Percentiles rank a stretch among this genome's conserved stretches.
These are phyloP conservation scores for Candida nanaspora DNA, from an alignment of 805 yeast species.

Conservation along the genomic window DNA sequence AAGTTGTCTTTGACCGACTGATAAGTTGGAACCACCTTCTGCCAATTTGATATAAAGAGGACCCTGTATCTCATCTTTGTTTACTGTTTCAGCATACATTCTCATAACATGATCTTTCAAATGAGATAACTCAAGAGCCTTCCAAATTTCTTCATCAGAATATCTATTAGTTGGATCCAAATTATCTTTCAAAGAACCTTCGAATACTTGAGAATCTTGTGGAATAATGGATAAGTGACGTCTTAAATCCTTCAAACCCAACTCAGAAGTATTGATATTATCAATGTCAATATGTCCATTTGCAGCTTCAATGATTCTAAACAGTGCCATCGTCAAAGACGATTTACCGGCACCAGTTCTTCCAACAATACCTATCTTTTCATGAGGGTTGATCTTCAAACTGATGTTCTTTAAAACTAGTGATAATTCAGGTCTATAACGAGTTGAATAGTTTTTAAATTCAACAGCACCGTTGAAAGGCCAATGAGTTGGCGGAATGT, in stretches of 20 bases:
- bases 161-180: conserved; percentile 72
- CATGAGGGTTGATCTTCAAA: conserved; percentile 59
- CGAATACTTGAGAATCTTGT: conserved; percentile 88
- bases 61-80: conserved; percentile 32
- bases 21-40: conserved; percentile 54
- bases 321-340: conserved; percentile 74
- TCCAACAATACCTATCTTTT: conserved; percentile 93
- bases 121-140: conserved; percentile 70
- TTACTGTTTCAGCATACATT: conserved; percentile 39
- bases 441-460: conserved; percentile 70
- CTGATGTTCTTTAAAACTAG: conserved; percentile 66
- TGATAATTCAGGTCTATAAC: conserved; percentile 77
- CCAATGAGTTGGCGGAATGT: conserved; percentile 65
- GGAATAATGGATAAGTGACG: conserved; percentile 80
- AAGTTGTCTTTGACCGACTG: conserved; percentile 84
- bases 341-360: conserved; percentile 97
- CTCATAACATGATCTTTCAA: conserved; percentile 54
- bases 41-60: conserved; percentile 19
- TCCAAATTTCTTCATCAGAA: conserved; percentile 78
- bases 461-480: conserved; percentile 63
- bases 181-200: conserved; percentile 79
- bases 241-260: conserved; percentile 76
- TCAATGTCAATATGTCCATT: conserved; percentile 65
- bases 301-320: conserved; percentile 73
- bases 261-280: conserved; percentile 51